phyloP scores from a whole-genome alignment of 2,329 filamentous ascomycete genomes.

The Verticillium longisporum region DNA sequence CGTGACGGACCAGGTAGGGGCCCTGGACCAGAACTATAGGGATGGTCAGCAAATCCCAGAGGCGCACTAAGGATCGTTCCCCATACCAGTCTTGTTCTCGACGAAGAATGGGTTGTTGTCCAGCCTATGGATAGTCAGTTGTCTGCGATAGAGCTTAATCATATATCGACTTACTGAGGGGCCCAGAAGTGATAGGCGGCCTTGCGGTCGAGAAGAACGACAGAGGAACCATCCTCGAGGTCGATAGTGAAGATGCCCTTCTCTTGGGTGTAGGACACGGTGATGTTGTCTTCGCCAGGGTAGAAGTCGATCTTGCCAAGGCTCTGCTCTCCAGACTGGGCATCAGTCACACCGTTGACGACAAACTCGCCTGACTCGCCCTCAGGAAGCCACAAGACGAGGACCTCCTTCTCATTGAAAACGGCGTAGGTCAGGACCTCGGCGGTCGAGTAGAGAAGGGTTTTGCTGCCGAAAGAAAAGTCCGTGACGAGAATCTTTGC shows the following conservation, averaged over 20 bases:
- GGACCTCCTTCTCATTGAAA: conserved; percentile 36
- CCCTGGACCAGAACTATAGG: conserved; percentile 42
- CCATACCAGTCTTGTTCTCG: background rate
- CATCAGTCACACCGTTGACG: conserved; percentile 31
- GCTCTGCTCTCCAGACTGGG: conserved; percentile 26
- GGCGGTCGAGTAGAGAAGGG: conserved; percentile 46
- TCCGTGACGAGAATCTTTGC: conserved; percentile 57
- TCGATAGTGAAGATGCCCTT: conserved; percentile 39
- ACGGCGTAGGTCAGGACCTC: conserved; percentile 45
- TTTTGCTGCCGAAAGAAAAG: conserved; percentile 45
- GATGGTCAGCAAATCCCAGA: background rate
- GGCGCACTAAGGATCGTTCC: fast-evolving
- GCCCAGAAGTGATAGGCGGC: conserved; percentile 52
- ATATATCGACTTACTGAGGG: conserved; percentile 19
- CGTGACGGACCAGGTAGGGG: conserved; percentile 43
- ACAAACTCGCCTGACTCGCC: conserved; percentile 49
- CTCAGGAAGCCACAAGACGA: conserved; percentile 46
- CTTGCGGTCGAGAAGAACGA: conserved; percentile 46
- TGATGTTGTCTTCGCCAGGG: conserved; percentile 28
- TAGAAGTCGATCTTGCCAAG: conserved; percentile 33
- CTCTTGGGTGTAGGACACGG: conserved; percentile 40
- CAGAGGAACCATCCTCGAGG: conserved; percentile 36
- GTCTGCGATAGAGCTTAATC: background rate
- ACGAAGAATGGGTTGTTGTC: background rate
- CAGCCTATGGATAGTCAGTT: background rate